Base-by-base conservation (phyloP, 169 alveolate genomes). In the Hepatocystis sp. region DNA sequence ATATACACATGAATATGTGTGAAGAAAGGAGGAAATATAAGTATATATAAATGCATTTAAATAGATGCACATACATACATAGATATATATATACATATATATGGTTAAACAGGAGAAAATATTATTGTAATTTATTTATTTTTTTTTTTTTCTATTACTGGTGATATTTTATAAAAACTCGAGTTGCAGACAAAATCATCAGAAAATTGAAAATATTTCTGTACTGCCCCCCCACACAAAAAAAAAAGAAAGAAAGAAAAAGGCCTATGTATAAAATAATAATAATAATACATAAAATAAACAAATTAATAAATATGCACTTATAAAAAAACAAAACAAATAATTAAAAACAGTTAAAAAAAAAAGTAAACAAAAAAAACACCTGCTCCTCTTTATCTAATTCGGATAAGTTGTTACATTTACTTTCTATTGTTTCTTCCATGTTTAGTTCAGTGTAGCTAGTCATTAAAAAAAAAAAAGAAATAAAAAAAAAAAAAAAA, bases 141-240 rank as follows among this genome's bases (percentile, higher is more conserved):
- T n/a, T n/a, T n/a, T n/a, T n/a, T n/a, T 36, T 15, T 42, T 51
- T 27, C 15, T 40, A 11, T 34, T 67, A 67, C 85, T 60, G 85
- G 67, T 11, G 85, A 67, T 42, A 67, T 17, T 13, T 67, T 40
- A 17, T 51, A 53, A 23, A 53, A 67, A 7, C 44, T 67, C 2
- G 85, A 67, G 36, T 27, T 34, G n/a, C 49, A 67, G 32, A 51
- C 56, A 67, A 67, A 67, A 56, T 67, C 85, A 17, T 67, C 85
- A 25, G 67, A 53, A 67, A 67, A 67, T 15, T 67, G 67, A 34
- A 67, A 25, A 30, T 8, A 53, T 19, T 67, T 58, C 85, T 67
- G 32, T 28, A 17, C 25, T 10, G 19, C 27, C 34, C 21, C 5
- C 49, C 30, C 4, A 7, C 32, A 36, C 21, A 51, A n/a, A 65